A percentile compares a stretch with the other conserved stretches of the same genome.
These are phyloP conservation scores for Schizonepeta tenuifolia DNA, from an alignment of 257 asterid species.

Conservation along the genomic window DNA sequence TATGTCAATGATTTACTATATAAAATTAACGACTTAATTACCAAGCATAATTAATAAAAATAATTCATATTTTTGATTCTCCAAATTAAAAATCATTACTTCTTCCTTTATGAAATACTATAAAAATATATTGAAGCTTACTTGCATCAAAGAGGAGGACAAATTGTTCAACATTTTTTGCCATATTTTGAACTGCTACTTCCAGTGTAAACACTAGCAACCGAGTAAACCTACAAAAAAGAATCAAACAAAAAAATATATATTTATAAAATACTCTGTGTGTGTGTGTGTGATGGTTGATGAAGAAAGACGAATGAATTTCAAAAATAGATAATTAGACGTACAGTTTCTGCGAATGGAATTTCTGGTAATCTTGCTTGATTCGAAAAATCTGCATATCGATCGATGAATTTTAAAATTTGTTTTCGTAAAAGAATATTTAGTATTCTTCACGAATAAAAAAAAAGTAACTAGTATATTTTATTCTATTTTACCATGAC, in stretches of 20 bases:
- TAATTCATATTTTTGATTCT: neutral
- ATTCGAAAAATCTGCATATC: constrained; percentile 66
- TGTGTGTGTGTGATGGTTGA: neutral
- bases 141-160: constrained; percentile 88
- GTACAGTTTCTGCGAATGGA: constrained; percentile 68
- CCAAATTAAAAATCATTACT: neutral
- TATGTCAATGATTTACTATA: no score
- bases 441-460: no score
- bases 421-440: neutral
- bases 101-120: no score
- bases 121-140: constrained; percentile 44
- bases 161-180: constrained; percentile 69
- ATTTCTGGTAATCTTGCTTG: constrained; percentile 84
- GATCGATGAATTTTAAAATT: neutral
- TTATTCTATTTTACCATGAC: constrained; percentile 51
- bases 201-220: constrained; percentile 86
- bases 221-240: constrained; percentile 59
- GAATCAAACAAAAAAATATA: neutral
- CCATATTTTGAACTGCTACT: constrained; percentile 88
- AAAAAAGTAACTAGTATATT: no score
- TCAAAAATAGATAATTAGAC: neutral
- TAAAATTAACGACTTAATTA: no score
- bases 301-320: neutral
- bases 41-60: neutral
- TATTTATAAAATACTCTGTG: neutral